A percentile compares a stretch with the other conserved stretches of the same genome.
Evolutionary conservation across 805 yeast genomes (phyloP).

Genomic region (Nakazawaea populi): DNA sequence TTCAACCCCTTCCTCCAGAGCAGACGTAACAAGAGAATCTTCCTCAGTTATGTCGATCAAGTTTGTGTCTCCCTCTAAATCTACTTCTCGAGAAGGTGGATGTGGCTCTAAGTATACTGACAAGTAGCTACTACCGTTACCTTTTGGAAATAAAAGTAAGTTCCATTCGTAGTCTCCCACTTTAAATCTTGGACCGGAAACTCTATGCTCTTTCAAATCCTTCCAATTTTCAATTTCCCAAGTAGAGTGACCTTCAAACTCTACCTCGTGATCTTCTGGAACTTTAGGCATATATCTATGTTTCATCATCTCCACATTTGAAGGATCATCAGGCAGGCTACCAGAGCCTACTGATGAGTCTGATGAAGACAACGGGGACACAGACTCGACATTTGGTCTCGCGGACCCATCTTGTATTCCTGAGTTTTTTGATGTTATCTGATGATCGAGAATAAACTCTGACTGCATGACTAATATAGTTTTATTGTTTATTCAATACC

Average conservation of each 20-base stretch:
- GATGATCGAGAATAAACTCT: conserved; percentile 2
- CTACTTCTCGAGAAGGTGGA: conserved; percentile 23
- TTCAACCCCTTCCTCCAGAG: not conserved
- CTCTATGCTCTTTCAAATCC: conserved; percentile 27
- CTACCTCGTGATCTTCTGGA: conserved; percentile 26
- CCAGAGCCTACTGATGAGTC: conserved; percentile 18
- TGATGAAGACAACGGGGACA: conserved; percentile 17
- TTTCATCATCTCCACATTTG: conserved; percentile 17
- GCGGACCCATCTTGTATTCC: not conserved
- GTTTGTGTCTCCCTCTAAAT: conserved; percentile 1
- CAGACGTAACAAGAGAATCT: not conserved
- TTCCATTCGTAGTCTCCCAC: conserved; percentile 67
- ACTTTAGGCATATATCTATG: conserved; percentile 17
- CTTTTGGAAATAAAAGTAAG: conserved; percentile 71
- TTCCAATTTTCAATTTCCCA: conserved; percentile 32
- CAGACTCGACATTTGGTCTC: conserved; percentile 12
- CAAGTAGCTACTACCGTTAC: conserved; percentile 52
- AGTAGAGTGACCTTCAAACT: conserved; percentile 26
- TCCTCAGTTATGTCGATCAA: not conserved
- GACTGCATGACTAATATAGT: not conserved
- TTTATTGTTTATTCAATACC: not conserved
- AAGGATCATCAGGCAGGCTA: conserved; percentile 15
- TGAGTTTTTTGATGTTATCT: not conserved
- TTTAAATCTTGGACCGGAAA: conserved; percentile 36
- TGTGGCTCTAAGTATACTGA: conserved; percentile 82